A percentile compares a stretch with the other conserved stretches of the same genome.
Conservation (phyloP, 2,329 filamentous ascomycete species). For the Alternaria solani region DNA sequence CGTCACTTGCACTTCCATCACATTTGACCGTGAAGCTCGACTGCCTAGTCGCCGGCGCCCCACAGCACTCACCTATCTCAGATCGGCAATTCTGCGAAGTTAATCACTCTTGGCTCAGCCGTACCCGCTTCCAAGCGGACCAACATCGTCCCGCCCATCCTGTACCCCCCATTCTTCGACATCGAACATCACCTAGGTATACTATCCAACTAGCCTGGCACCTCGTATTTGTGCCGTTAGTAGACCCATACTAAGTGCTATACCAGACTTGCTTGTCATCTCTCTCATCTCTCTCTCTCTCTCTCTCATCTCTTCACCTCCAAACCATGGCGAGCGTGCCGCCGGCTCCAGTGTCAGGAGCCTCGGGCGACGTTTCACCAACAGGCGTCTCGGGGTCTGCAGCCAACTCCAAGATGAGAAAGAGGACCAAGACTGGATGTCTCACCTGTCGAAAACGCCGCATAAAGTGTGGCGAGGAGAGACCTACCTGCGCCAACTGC, state of each 20-base stretch:
- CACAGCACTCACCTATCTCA: conserved; percentile 29
- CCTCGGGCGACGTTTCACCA: conserved; percentile 42
- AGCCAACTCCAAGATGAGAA: conserved; percentile 48
- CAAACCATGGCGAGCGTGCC: conserved; percentile 34
- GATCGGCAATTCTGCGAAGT: conserved; percentile 40
- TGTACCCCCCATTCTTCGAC: conserved; percentile 15
- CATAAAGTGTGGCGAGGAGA: conserved; percentile 95
- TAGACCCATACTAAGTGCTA: conserved; percentile 7
- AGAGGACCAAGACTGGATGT: conserved; percentile 88
- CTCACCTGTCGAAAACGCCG: conserved; percentile 91
- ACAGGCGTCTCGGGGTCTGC: conserved; percentile 27
- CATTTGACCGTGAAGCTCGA: conserved; percentile 10
- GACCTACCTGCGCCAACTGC: conserved; percentile 83
- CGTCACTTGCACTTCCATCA: conserved; percentile 16
- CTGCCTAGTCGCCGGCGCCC: conserved; percentile 20
- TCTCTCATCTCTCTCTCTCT: neutral
- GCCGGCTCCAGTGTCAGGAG: conserved; percentile 28
- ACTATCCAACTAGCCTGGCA: conserved; percentile 1
- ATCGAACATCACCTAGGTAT: conserved; percentile 13
- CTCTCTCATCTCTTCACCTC: conserved; percentile 2
- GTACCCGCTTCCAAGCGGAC: conserved; percentile 30
- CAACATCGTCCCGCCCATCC: conserved; percentile 31
- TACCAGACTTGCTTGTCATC: conserved; percentile 6
- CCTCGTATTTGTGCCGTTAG: neutral
- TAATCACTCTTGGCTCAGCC: conserved; percentile 38